Base-by-base conservation (phyloP, 306 rosid genomes). In the Canavalia ensiformis region DNA sequence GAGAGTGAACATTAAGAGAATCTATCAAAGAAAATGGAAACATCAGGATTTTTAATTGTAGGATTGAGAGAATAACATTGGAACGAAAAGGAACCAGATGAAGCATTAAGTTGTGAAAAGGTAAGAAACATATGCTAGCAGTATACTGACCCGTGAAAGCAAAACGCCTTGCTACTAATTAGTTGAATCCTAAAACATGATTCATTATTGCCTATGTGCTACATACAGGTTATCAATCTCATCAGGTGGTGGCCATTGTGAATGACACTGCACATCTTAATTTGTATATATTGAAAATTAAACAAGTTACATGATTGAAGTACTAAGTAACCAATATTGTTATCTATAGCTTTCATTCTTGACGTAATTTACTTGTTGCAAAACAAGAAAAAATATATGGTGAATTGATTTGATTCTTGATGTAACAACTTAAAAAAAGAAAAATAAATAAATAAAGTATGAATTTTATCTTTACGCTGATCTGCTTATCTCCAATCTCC, bases 331-430 rank as follows among this genome's bases (percentile, higher is more conserved):
- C 69, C 63, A 74, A 55, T 65, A 47, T 74, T 52, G 12, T 72
- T 55, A 37, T 33, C 83, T 46, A 73, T 52, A 44, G 39, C 44
- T 66, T 46, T 74, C 84, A 79, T 55, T 69, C 74, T 64, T 7
- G 51, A 42, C 4, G n/a, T 44, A 51, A 52, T 18, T 76, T 11
- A 31, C 50, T 56, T 55, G 10, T 28, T 18, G 63, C 54, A 52
- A 59, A 10, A 75, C 5, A 18, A 56, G 9, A 9, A 29, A 31
- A 63, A 41, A 25, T 4, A 34, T 5, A 34, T 74, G 34, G 37
- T 37, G 60, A 34, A 65, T 41, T 42, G 68, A 68, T 82, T 76
- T 51, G 69, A 77, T 62, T 83, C 69, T 62, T 77, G 78, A 50
- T 58, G 64, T 75, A 39, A 49, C 55, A 71, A 73, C 76, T 59